A percentile compares a stretch with the other conserved stretches of the same genome.
These are phyloP conservation scores for Inonotus hispidus DNA, from an alignment of 1,284 basidiomycete genomes.

Conservation along the genomic window DNA sequence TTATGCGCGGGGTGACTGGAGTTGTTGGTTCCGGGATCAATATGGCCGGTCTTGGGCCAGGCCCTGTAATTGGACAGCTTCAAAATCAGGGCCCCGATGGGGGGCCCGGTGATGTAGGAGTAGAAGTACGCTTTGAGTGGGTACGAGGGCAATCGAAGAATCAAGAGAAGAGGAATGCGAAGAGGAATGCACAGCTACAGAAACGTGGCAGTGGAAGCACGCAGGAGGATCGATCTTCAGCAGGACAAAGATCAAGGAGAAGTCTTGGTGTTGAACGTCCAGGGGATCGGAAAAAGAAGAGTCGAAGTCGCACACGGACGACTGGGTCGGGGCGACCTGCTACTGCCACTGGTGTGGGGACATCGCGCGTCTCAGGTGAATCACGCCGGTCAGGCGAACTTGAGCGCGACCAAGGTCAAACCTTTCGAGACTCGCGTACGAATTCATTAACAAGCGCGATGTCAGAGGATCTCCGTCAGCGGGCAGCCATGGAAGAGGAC, in stretches of 20 bases:
- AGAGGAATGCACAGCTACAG: conserved; percentile 11
- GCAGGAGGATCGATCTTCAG: not conserved
- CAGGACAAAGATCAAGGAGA: not conserved
- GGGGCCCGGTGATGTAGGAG: conserved; percentile 27
- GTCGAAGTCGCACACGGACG: not conserved
- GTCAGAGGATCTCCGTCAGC: conserved; percentile 12
- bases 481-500: conserved; percentile 32
- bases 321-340: not conserved
- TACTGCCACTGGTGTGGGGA: not conserved
- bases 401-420: not conserved
- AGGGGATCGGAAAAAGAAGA: not conserved
- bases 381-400: conserved; percentile 3
- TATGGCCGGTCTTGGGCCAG: conserved; percentile 21
- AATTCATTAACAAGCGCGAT: conserved; percentile 9
- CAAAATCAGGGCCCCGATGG: conserved; percentile 16
- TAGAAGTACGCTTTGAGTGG: conserved; percentile 77
- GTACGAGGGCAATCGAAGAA: conserved; percentile 43
- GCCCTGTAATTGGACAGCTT: conserved; percentile 19
- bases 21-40: conserved; percentile 18
- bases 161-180: conserved; percentile 16
- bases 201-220: conserved; percentile 1
- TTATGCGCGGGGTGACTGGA: conserved; percentile 33
- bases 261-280: not conserved
- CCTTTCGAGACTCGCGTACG: conserved; percentile 3
- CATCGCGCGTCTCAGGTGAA: conserved; percentile 6